Conservation (phyloP, 2,329 filamentous ascomycete genomes). For the Fusarium sp. region DNA sequence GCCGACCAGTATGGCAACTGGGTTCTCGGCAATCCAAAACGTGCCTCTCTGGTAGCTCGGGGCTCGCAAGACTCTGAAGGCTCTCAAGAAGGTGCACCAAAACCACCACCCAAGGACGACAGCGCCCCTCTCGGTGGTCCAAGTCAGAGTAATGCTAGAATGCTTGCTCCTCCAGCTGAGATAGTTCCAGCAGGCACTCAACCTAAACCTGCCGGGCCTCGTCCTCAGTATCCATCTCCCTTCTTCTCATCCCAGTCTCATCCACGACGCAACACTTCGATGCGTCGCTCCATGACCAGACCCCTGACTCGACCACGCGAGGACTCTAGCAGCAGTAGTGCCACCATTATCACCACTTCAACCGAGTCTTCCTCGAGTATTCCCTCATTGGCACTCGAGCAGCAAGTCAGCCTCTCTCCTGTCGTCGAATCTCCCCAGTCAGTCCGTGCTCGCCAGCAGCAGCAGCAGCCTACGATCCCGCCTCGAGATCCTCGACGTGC, state of each 20-base stretch:
- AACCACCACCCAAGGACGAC: constrained; percentile 44
- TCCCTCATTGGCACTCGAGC: constrained; percentile 37
- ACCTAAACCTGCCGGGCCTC: constrained; percentile 39
- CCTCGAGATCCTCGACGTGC: constrained; percentile 43
- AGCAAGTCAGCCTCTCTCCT: constrained; percentile 60
- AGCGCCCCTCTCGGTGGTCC: constrained; percentile 13
- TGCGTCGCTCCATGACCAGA: constrained; percentile 40
- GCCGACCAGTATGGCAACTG: constrained; percentile 69
- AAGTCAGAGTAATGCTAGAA: constrained; percentile 11
- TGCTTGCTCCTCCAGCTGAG: constrained; percentile 52
- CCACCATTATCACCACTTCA: constrained; percentile 52
- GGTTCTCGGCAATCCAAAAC: constrained; percentile 61
- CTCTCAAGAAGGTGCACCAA: constrained; percentile 26
- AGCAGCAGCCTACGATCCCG: constrained; percentile 51
- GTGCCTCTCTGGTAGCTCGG: constrained; percentile 47
- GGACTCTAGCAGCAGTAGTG: constrained; percentile 53
- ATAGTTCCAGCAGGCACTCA: constrained; percentile 50
- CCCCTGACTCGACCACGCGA: constrained; percentile 46
- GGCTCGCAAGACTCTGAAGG: constrained; percentile 35
- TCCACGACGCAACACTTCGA: constrained; percentile 40
- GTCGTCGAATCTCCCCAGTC: constrained; percentile 64
- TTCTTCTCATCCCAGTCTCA: constrained; percentile 47
- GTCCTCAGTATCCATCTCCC: constrained; percentile 42
- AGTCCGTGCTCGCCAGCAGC: constrained; percentile 50
- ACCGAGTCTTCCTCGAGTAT: constrained; percentile 46